phyloP scores from a whole-genome alignment of 495 filamentous ascomycete genomes.

The Penicillium riverlandense region DNA sequence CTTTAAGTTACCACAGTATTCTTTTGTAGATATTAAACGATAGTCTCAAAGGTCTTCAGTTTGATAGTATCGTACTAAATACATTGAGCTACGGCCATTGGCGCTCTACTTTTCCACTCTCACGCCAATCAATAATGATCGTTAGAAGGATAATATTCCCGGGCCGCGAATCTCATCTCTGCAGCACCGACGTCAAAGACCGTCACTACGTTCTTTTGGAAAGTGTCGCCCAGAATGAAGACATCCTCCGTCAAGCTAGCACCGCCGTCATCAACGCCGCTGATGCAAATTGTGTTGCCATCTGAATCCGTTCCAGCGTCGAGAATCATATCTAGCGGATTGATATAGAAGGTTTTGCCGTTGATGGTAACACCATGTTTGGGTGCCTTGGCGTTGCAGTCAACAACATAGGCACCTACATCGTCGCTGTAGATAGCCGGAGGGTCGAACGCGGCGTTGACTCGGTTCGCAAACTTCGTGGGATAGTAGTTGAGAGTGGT shows the following conservation, averaged over 20 bases:
- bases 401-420: conserved; percentile 44
- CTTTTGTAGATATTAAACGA: no score
- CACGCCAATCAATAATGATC: no score
- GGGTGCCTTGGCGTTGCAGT: conserved; percentile 49
- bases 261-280: conserved; percentile 33
- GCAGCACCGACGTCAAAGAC: conserved; percentile 27
- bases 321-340: conserved; percentile 48
- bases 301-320: conserved; percentile 25
- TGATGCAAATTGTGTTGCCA: conserved; percentile 36
- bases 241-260: conserved; percentile 19
- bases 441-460: conserved; percentile 49
- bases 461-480: conserved; percentile 33
- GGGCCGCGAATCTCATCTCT: conserved; percentile 24
- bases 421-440: conserved; percentile 38
- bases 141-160: conserved; percentile 3
- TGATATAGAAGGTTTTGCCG: conserved; percentile 43
- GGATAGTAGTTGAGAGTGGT: conserved; percentile 37
- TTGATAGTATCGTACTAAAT: no score
- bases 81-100: no score
- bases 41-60: no score
- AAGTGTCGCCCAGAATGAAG: conserved; percentile 52
- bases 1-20: no score
- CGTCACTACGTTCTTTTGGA: conserved; percentile 56
- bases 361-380: conserved; percentile 44
- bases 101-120: no score